These are phyloP conservation scores for Nectriaceae sp. DNA, from an alignment of 2,329 filamentous ascomycete genomes.

Conservation along the genomic window DNA sequence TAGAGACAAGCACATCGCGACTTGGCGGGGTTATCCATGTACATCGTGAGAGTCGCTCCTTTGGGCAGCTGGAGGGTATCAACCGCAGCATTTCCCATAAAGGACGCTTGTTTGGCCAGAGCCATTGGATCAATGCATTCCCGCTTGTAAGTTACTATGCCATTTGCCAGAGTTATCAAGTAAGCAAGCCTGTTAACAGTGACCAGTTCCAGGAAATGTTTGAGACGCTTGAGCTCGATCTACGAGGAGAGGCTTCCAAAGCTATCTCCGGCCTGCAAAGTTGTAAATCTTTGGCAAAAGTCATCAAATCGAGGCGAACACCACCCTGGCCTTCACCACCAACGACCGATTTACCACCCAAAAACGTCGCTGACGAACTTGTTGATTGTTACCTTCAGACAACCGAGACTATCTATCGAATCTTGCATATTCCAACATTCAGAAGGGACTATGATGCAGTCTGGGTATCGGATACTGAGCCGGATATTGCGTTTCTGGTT, in stretches of 20 bases:
- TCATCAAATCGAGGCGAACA: slow-evolving; percentile 51
- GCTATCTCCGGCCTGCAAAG: slow-evolving; percentile 41
- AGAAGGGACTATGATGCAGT: slow-evolving; percentile 49
- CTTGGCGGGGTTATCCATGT: slow-evolving; percentile 47
- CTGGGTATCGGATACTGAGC: slow-evolving; percentile 40
- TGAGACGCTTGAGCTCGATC: slow-evolving; percentile 42
- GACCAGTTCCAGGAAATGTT: slow-evolving; percentile 46
- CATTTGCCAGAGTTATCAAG: too few relatives aligned
- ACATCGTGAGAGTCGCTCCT: slow-evolving; percentile 37
- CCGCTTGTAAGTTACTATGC: slow-evolving; percentile 40
- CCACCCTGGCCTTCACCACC: slow-evolving; percentile 49
- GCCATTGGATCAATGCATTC: slow-evolving; percentile 56
- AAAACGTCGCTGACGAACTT: slow-evolving; percentile 46
- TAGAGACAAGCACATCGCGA: slow-evolving; percentile 39
- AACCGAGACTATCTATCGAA: slow-evolving; percentile 48
- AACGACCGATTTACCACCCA: slow-evolving; percentile 47
- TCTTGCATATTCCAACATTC: slow-evolving; percentile 55
- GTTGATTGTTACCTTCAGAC: slow-evolving; percentile 51
- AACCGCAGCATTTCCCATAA: slow-evolving; percentile 54
- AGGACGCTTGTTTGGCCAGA: slow-evolving; percentile 56
- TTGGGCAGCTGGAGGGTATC: slow-evolving; percentile 33
- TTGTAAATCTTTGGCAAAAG: slow-evolving; percentile 54
- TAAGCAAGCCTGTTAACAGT: background rate
- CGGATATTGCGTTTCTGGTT: slow-evolving; percentile 50
- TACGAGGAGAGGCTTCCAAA: slow-evolving; percentile 41